phyloP scores from a whole-genome alignment of 345 rosid genomes.

The Eucalyptus melliodora region DNA sequence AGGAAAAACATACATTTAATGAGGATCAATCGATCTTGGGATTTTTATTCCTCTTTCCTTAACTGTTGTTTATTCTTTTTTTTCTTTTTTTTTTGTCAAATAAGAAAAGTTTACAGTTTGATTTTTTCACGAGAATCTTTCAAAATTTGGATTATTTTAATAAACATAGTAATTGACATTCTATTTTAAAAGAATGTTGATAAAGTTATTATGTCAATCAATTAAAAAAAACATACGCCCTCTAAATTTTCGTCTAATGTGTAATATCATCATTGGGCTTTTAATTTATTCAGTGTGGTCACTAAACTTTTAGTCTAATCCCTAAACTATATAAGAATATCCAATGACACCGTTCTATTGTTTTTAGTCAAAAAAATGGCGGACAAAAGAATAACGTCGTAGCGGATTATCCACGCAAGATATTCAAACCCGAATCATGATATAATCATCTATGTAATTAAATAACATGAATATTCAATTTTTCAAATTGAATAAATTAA shows the following conservation, averaged over 20 bases:
- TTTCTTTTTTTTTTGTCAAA: neutral
- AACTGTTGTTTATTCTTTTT: neutral
- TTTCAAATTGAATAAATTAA: neutral
- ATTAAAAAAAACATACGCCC: neutral
- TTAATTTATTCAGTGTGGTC: too few relatives aligned
- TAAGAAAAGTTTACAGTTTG: neutral
- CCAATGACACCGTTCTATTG: neutral
- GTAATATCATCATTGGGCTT: fast-evolving
- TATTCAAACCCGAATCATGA: neutral
- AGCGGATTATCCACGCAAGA: neutral
- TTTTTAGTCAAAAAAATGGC: neutral
- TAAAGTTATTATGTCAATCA: neutral
- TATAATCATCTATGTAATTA: neutral
- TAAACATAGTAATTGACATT: neutral
- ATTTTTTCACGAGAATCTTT: neutral
- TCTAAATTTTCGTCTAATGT: neutral
- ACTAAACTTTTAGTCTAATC: too few relatives aligned
- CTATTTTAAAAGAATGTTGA: neutral
- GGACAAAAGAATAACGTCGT: too few relatives aligned
- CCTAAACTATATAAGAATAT: neutral
- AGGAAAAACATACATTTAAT: neutral
- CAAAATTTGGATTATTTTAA: neutral
- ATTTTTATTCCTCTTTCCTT: neutral
- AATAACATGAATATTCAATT: too few relatives aligned
- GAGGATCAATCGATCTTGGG: neutral